phyloP scores from a whole-genome alignment of 345 rosid species.

The Mercurialis annua region DNA sequence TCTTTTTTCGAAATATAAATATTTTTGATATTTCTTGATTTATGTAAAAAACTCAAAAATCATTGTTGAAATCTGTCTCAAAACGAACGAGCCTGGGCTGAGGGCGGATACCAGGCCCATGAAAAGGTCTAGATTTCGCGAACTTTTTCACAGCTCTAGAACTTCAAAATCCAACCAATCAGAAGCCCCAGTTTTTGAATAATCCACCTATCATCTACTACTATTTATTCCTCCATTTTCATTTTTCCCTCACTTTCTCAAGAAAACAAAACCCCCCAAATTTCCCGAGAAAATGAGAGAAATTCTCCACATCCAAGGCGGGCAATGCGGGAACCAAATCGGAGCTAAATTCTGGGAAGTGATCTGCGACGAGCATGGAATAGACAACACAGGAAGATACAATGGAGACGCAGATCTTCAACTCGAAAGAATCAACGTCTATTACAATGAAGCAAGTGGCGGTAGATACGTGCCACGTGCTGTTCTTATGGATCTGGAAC shows the following conservation, averaged over 20 bases:
- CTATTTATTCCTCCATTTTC: neutral
- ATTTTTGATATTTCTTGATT: no score
- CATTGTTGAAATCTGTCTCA: no score
- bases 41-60: no score
- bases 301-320: constrained; percentile 27
- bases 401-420: constrained; percentile 20
- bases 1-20: no score
- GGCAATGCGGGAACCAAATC: constrained; percentile 29
- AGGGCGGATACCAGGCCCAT: no score
- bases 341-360: constrained; percentile 30
- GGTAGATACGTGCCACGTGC: constrained; percentile 27
- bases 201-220: no score
- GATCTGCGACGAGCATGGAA: constrained; percentile 27
- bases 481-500: constrained; percentile 31
- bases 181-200: neutral
- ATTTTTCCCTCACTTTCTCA: neutral
- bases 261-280: neutral
- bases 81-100: no score
- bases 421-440: constrained; percentile 24
- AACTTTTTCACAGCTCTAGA: neutral
- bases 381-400: constrained; percentile 21
- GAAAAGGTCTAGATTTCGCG: no score
- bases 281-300: constrained; percentile 18
- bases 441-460: constrained; percentile 28
- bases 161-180: neutral